Conservation (phyloP, 345 rosid genomes). For the Acer campestre region DNA sequence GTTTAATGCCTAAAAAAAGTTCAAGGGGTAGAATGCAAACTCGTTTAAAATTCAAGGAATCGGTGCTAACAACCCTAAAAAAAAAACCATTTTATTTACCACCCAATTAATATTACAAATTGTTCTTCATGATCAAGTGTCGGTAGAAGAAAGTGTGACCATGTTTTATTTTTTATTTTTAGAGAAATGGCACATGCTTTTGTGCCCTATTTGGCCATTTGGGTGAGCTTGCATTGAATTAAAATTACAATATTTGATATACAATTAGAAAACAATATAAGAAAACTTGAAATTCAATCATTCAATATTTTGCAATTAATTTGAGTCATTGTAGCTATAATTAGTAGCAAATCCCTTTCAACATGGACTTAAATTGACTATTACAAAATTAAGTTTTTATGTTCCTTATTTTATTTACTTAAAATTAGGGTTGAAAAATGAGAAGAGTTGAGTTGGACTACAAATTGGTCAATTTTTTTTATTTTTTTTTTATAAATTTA, state of each 20-base stretch:
- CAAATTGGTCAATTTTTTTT: not conserved
- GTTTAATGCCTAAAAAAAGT: too few relatives aligned
- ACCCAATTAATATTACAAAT: not conserved
- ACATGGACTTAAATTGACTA: constrained; percentile 14
- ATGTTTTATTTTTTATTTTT: not conserved
- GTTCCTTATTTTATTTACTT: not conserved
- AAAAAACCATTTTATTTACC: not conserved
- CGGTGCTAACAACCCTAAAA: too few relatives aligned
- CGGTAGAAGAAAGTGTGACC: constrained; percentile 22
- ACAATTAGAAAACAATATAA: not conserved
- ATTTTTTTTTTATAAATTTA: too few relatives aligned
- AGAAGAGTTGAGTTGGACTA: not conserved
- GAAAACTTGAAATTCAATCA: not conserved
- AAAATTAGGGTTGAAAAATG: not conserved
- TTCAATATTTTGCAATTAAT: not conserved
- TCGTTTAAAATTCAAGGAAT: too few relatives aligned
- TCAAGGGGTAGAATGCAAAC: too few relatives aligned
- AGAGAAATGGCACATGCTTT: constrained; percentile 31
- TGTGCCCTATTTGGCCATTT: constrained; percentile 29
- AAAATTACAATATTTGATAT: not conserved
- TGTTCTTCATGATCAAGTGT: constrained; percentile 20
- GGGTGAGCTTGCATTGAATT: constrained; percentile 25
- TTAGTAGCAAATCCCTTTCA: constrained; percentile 25
- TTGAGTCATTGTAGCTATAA: constrained; percentile 12
- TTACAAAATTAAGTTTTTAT: not conserved